These are phyloP conservation scores for Tylopilus sp. DNA, from an alignment of 1,284 basidiomycete genomes.

Conservation along the genomic window DNA sequence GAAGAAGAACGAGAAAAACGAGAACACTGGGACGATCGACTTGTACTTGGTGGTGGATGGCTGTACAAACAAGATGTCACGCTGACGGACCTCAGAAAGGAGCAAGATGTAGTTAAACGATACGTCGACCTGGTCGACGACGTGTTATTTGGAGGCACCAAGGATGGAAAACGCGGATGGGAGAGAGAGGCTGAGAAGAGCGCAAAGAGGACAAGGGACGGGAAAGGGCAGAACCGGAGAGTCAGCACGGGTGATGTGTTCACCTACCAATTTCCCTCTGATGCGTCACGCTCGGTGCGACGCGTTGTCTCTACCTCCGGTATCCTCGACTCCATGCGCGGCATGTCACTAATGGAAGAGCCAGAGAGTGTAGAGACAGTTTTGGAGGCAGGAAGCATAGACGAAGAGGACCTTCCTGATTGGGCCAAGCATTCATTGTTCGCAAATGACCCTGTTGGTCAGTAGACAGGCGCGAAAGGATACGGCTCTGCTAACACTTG, in stretches of 20 bases:
- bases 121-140: conserved; percentile 79
- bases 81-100: conserved; percentile 60
- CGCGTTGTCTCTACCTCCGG: conserved; percentile 59
- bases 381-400: conserved; percentile 57
- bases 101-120: conserved; percentile 59
- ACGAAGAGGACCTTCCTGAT: conserved; percentile 60
- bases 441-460: conserved; percentile 63
- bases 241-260: conserved; percentile 59
- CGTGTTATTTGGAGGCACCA: conserved; percentile 68
- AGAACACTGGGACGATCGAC: conserved; percentile 78
- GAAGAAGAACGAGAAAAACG: conserved; percentile 63
- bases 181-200: conserved; percentile 54
- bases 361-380: conserved; percentile 60
- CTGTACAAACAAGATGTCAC: conserved; percentile 72
- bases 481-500: conserved; percentile 9
- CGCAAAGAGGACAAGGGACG: conserved; percentile 48
- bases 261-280: conserved; percentile 35
- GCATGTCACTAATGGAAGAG: conserved; percentile 62
- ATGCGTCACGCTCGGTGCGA: conserved; percentile 39
- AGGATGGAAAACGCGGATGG: conserved; percentile 62
- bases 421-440: conserved; percentile 74
- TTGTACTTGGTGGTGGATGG: conserved; percentile 79
- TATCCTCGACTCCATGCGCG: conserved; percentile 57
- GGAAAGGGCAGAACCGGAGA: conserved; percentile 53
- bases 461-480: conserved; percentile 31